phyloP scores from a whole-genome alignment of 257 asterid genomes.

The Nicotiana obtusifolia region DNA sequence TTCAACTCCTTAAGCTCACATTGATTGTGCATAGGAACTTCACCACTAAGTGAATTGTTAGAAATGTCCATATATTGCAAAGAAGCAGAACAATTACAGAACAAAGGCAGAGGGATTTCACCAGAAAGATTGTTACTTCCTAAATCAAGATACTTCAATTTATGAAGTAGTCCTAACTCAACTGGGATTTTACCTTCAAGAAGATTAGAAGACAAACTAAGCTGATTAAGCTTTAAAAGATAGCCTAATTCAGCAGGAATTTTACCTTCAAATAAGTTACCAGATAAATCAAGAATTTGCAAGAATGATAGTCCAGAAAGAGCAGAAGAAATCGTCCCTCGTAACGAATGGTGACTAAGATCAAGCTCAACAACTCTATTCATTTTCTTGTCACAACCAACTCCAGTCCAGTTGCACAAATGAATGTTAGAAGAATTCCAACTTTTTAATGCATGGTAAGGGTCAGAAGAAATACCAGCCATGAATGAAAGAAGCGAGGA shows the following conservation, averaged over 20 bases:
- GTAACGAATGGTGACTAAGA: conserved; percentile 48
- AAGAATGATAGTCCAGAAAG: conserved; percentile 46
- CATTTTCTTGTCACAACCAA: conserved; percentile 36
- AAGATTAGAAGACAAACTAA: conserved; percentile 57
- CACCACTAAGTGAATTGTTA: conserved; percentile 64
- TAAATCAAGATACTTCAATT: conserved; percentile 55
- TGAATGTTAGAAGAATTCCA: conserved; percentile 45
- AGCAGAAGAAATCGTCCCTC: conserved; percentile 51
- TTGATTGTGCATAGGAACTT: conserved; percentile 39
- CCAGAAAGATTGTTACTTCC: conserved; percentile 59
- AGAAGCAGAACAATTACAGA: conserved; percentile 47
- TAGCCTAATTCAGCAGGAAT: conserved; percentile 55
- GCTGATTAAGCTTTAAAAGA: conserved; percentile 38
- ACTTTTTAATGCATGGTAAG: conserved; percentile 30
- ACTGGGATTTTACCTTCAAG: conserved; percentile 56
- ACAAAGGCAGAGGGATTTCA: conserved; percentile 47
- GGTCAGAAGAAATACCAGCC: conserved; percentile 45
- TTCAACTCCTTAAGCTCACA: conserved; percentile 45
- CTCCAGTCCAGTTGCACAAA: conserved; percentile 65
- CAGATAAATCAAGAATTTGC: conserved; percentile 58
- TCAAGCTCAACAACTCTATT: conserved; percentile 50
- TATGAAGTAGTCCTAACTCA: conserved; percentile 34
- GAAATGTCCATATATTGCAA: conserved; percentile 67
- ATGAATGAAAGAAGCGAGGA: conserved; percentile 61
- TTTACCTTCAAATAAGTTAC: conserved; percentile 53